Evolutionary conservation across 805 yeast species (phyloP).

Genomic region (Lipomyces oligophaga): DNA sequence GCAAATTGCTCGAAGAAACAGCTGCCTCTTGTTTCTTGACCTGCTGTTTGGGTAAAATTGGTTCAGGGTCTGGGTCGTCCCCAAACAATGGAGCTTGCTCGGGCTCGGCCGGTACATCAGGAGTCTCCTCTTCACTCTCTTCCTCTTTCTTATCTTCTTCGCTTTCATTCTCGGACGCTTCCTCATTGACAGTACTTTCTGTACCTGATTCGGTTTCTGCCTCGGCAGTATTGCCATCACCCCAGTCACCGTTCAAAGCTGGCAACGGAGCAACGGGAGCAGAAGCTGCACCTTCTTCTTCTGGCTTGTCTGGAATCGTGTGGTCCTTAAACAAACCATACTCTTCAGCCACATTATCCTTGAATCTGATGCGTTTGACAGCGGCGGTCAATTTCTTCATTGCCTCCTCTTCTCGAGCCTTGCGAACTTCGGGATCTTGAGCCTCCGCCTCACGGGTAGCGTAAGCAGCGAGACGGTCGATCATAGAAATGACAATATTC

Average conservation of each 20-base stretch:
- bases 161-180: slow-evolving; percentile 1
- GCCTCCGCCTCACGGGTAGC: slow-evolving; percentile 43
- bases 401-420: slow-evolving; percentile 20
- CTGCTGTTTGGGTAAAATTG: slow-evolving; percentile 1
- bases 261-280: slow-evolving; percentile 21
- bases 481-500: slow-evolving; percentile 62
- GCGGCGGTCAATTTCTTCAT: slow-evolving; percentile 27
- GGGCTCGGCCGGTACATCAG: neutral
- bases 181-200: slow-evolving; percentile 11
- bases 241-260: slow-evolving; percentile 28
- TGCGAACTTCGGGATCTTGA: slow-evolving; percentile 29
- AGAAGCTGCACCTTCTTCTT: neutral
- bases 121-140: slow-evolving; percentile 8
- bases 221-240: slow-evolving; percentile 15
- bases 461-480: slow-evolving; percentile 61
- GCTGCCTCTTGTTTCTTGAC: slow-evolving; percentile 12
- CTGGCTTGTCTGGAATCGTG: slow-evolving; percentile 18
- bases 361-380: slow-evolving; percentile 26
- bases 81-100: slow-evolving; percentile 15
- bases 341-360: slow-evolving; percentile 26
- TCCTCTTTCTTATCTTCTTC: slow-evolving; percentile 9
- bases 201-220: slow-evolving; percentile 17
- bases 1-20: slow-evolving; percentile 21
- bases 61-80: slow-evolving; percentile 18
- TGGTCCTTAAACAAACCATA: slow-evolving; percentile 26